phyloP scores from a whole-genome alignment of 805 yeast genomes.

The Lachancea lanzarotensis region DNA sequence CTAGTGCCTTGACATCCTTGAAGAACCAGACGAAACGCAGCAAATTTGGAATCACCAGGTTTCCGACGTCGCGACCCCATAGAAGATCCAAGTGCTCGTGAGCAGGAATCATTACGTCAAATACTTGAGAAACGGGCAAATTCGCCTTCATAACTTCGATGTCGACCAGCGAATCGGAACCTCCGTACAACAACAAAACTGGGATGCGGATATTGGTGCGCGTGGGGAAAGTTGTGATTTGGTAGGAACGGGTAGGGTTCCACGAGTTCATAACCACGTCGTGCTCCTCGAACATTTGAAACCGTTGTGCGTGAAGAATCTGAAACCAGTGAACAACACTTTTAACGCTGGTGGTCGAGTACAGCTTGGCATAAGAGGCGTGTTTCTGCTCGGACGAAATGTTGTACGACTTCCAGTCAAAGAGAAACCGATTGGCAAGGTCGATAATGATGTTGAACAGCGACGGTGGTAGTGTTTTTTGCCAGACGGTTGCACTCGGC shows the following conservation, averaged over 20 bases:
- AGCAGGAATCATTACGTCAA: constrained; percentile 49
- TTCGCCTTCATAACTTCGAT: constrained; percentile 65
- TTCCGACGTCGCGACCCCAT: constrained; percentile 71
- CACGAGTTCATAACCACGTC: constrained; percentile 34
- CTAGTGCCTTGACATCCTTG: constrained; percentile 11
- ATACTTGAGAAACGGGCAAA: constrained; percentile 49
- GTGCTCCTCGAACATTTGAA: constrained; percentile 84
- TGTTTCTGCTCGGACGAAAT: constrained; percentile 68
- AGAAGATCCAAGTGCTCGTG: constrained; percentile 88
- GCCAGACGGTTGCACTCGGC: constrained; percentile 78
- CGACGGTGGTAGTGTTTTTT: constrained; percentile 35
- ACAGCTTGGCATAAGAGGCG: constrained; percentile 77
- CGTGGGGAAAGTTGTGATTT: constrained; percentile 46
- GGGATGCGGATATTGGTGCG: constrained; percentile 61
- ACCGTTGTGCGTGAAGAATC: constrained; percentile 65
- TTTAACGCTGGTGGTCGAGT: constrained; percentile 87
- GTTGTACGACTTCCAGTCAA: constrained; percentile 73
- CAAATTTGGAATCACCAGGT: constrained; percentile 39
- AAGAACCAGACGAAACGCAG: constrained; percentile 33
- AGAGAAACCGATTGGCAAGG: constrained; percentile 54
- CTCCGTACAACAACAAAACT: constrained; percentile 73
- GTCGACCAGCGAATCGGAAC: constrained; percentile 77
- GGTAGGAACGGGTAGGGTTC: constrained; percentile 29
- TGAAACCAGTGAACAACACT: constrained; percentile 96
- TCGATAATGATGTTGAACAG: constrained; percentile 51